These are phyloP conservation scores for Tetrapyrgos nigripes DNA, from an alignment of 1,284 basidiomycete species.

Conservation along the genomic window DNA sequence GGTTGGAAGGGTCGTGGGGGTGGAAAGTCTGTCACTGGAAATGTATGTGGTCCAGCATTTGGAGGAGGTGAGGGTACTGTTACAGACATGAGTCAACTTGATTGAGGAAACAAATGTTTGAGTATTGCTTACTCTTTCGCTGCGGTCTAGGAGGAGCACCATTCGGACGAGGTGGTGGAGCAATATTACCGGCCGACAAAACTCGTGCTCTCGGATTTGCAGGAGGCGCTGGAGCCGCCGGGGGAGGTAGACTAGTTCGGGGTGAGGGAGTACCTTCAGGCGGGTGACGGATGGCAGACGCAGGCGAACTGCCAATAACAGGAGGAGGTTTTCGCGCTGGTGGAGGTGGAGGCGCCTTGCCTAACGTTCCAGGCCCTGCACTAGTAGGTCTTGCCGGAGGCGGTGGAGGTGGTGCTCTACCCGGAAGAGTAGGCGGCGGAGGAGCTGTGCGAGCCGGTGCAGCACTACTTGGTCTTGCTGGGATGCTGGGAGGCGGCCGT, in stretches of 20 bases:
- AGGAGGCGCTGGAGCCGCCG: slow-evolving; percentile 21
- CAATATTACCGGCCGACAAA: slow-evolving; percentile 29
- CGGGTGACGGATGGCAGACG: not conserved
- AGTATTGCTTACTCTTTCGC: slow-evolving; percentile 57
- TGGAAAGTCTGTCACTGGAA: slow-evolving; percentile 76
- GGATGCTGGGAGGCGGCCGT: slow-evolving; percentile 40
- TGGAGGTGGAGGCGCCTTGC: slow-evolving; percentile 46
- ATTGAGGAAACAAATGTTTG: slow-evolving; percentile 7
- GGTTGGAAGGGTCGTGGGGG: slow-evolving; percentile 70
- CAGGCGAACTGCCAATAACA: slow-evolving; percentile 2
- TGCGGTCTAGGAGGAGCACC: slow-evolving; percentile 34
- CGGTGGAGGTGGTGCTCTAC: slow-evolving; percentile 45
- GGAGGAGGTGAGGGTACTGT: slow-evolving; percentile 80
- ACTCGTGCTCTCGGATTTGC: slow-evolving; percentile 42
- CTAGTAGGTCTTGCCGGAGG: slow-evolving; percentile 39
- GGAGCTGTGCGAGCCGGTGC: slow-evolving; percentile 26
- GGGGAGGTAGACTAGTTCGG: slow-evolving; percentile 33
- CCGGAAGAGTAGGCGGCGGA: slow-evolving; percentile 42
- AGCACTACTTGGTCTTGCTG: slow-evolving; percentile 31
- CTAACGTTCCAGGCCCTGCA: slow-evolving; percentile 25
- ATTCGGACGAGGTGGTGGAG: slow-evolving; percentile 23
- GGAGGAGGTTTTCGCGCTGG: slow-evolving; percentile 42
- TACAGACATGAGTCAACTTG: slow-evolving; percentile 21
- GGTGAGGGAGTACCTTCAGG: slow-evolving; percentile 38
- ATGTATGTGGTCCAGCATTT: slow-evolving; percentile 68